phyloP scores from a whole-genome alignment of 2,329 filamentous ascomycete species.

The Colletotrichum lentis region DNA sequence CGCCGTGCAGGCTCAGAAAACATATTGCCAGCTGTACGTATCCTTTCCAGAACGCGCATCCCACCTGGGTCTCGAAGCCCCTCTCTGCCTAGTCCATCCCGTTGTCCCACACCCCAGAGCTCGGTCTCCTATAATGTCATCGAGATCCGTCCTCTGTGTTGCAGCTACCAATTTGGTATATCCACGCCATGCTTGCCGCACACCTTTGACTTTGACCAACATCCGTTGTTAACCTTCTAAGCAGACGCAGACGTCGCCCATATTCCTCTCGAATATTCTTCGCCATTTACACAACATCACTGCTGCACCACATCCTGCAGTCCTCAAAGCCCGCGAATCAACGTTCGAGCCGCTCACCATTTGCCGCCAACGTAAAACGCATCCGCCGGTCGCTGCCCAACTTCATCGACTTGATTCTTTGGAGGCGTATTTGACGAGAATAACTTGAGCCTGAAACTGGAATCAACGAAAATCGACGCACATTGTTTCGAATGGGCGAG shows the following conservation, averaged over 20 bases:
- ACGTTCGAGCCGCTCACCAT: background rate
- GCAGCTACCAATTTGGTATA: slow-evolving; percentile 37
- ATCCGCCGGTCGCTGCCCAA: slow-evolving; percentile 1
- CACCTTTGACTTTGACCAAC: slow-evolving; percentile 15
- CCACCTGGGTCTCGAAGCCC: slow-evolving; percentile 36
- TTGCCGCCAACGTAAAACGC: background rate
- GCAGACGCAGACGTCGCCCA: background rate
- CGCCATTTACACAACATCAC: background rate
- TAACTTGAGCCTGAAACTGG: slow-evolving; percentile 20
- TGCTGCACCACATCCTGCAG: background rate
- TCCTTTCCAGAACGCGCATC: slow-evolving; percentile 29
- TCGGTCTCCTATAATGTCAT: slow-evolving; percentile 40
- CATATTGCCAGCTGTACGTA: slow-evolving; percentile 31
- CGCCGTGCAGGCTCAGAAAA: slow-evolving; percentile 29
- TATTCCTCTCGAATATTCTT: background rate
- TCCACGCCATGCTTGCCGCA: slow-evolving; percentile 35
- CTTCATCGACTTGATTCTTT: background rate
- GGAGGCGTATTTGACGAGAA: slow-evolving; percentile 1
- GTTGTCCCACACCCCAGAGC: slow-evolving; percentile 39
- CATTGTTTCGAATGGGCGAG: slow-evolving; percentile 7
- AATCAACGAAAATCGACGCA: slow-evolving; percentile 11
- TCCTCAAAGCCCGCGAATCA: background rate
- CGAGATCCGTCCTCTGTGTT: slow-evolving; percentile 36
- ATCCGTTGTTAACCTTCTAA: slow-evolving; percentile 21
- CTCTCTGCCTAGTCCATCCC: slow-evolving; percentile 36